Evolutionary conservation across 805 yeast genomes (phyloP), one percentile per base, ranked within the genome.

Genomic region (Candida odintsovae): DNA sequence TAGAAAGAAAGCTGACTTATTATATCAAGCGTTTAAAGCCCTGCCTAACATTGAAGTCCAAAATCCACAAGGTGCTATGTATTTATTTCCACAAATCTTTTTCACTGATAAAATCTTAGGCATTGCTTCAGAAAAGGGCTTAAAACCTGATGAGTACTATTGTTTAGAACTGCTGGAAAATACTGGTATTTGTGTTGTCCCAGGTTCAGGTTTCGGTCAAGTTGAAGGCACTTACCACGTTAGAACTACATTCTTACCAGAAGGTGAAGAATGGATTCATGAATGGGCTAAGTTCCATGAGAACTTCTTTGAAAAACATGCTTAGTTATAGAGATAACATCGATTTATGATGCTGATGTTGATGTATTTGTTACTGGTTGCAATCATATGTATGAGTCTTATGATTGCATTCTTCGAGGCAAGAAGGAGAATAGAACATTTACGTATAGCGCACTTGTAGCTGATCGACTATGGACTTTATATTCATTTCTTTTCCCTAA

Each of bases 121-220:
- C 23, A 73, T 72, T 38, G 95, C 97, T 29, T 69, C 72, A 45
- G 70, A 73, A 46, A 59, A 63, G 26, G 80, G 78, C 21, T 62
- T 79, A 57, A 70, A 76, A 39, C 84, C 95, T 19, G 99, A 94
- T 65, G 97, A 86, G 64, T 80, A 86, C 53, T 94, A 94, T 71
- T 90, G 97, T 66, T 73, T 84, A 62, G 83, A 84, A 55, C 72
- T 94, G 49, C 75, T 94, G 54, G 92, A 92, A 53, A 66, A 70
- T 41, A 90, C 99, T 7, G 99, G 99, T 56, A 89, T 94, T 50
- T 94, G 99, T 68, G 88, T 95, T 39, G 95, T 94, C 51, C 98
- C 99, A 26, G 99, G 99, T 37, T 81, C 89, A 29, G 99, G 99
- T 0, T 94, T 94, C 59, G 97, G 98, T 28, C 99, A 94, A 69